Base-by-base conservation (phyloP, 495 filamentous ascomycete genomes). In the Daldinia vernicosa region DNA sequence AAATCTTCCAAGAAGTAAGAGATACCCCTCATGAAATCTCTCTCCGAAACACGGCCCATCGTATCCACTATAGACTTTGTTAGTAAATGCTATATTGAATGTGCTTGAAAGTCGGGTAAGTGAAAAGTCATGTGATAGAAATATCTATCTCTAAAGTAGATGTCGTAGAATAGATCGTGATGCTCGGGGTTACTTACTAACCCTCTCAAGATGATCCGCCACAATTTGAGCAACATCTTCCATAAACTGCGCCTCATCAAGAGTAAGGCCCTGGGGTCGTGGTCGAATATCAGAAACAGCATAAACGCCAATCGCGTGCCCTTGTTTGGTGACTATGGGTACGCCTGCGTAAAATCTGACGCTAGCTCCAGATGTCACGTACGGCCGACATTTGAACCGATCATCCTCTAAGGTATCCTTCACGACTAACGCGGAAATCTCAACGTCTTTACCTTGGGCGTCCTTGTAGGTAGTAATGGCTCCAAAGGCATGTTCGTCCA, bases 241-340 rank as follows among this genome's bases (percentile, higher is more conserved):
- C 79, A 86, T 78, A 50, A 82, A 82, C 51, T 79, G 72, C 6
- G 77, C 79, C 56, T 82, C 77, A 3, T 80, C 75, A 4, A 74
- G 66, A 15, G 56, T 72, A 8, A 86, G 69, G 3, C 80, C 81
- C 6, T 82, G 69, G 11, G 77, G 78, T 8, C 84, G 79, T 6
- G 87, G 84, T 32, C 80, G 77, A 35, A 86, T 80, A 72, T 93
- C 91, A 5, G 92, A 72, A 12, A 93, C 81, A 60, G 89, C 92
- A 52, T 92, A 83, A 17, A 86, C 89, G 26, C 92, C 92, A 69
- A 94, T 89, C 27, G 90, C 89, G 72, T 92, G 86, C 9, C 88
- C 89, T 11, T 83, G 85, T 5, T 86, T 87, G 0, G 89, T 92
- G 4, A 89, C 85, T 27, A 95, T 83, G 0, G 90, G 89, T 1